Evolutionary conservation across 345 rosid species (phyloP).

Genomic region (Rhodomyrtus tomentosa): DNA sequence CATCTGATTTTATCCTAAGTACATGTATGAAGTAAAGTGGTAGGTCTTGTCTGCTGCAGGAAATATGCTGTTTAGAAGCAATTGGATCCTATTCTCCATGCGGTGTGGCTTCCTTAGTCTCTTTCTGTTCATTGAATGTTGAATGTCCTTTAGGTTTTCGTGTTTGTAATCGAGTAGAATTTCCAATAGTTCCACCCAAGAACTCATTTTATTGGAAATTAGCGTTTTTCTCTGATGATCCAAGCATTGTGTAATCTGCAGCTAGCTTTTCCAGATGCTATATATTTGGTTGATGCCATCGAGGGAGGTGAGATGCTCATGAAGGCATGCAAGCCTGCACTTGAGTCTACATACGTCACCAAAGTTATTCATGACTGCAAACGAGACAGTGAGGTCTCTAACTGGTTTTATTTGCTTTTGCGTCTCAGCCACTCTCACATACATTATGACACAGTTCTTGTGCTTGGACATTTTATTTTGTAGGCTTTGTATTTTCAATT

Average conservation of each 20-base stretch:
- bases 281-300: conserved; percentile 77
- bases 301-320: conserved; percentile 64
- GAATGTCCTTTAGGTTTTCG: neutral
- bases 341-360: conserved; percentile 73
- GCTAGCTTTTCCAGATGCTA: conserved; percentile 89
- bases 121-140: neutral
- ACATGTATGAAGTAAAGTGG: neutral
- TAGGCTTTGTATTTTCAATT: conserved; percentile 89
- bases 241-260: conserved; percentile 24
- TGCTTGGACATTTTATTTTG: conserved; percentile 4
- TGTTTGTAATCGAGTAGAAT: neutral
- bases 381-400: conserved; percentile 93
- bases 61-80: neutral
- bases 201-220: neutral
- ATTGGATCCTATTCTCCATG: neutral
- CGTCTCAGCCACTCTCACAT: neutral
- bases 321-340: conserved; percentile 93
- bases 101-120: neutral
- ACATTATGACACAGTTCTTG: neutral
- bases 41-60: neutral
- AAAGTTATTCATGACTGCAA: conserved; percentile 99
- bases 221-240: neutral
- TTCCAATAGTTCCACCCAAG: neutral
- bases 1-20: neutral
- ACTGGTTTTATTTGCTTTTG: conserved; percentile 15